These are phyloP conservation scores for Sphaerobolus stellatus DNA, from an alignment of 1,284 basidiomycete genomes.

Conservation along the genomic window DNA sequence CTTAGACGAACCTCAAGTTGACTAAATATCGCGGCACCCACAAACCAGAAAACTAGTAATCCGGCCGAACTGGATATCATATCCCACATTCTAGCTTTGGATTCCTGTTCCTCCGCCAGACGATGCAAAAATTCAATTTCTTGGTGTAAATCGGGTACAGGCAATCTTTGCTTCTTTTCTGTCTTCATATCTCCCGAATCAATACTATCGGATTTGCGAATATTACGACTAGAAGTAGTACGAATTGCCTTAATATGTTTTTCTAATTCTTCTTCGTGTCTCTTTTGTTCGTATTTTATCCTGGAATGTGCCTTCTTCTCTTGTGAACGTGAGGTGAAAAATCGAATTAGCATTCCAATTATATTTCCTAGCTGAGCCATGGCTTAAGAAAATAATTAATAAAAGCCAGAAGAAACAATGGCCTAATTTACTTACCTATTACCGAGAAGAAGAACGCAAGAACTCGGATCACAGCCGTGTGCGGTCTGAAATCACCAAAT, in stretches of 20 bases:
- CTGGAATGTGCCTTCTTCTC: conserved; percentile 5
- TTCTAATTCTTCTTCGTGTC: conserved; percentile 13
- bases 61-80: conserved; percentile 4
- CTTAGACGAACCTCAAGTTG: conserved; percentile 17
- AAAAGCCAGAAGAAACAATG: no score
- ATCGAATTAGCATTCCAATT: conserved; percentile 14
- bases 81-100: conserved; percentile 1
- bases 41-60: conserved; percentile 15
- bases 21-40: conserved; percentile 17
- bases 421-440: neutral
- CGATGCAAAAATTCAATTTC: conserved; percentile 14
- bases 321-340: conserved; percentile 10
- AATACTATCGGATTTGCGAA: no score
- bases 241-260: no score
- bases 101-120: conserved; percentile 3
- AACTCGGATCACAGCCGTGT: conserved; percentile 13
- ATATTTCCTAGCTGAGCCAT: conserved; percentile 51
- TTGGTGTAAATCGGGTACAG: conserved; percentile 10
- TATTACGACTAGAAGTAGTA: no score
- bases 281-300: conserved; percentile 3
- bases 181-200: no score
- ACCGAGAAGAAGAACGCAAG: conserved; percentile 17
- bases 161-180: no score
- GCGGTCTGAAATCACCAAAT: conserved; percentile 35
- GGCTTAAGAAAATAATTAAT: neutral